These are phyloP conservation scores for Acer yangbiense DNA, from an alignment of 345 rosid genomes.

Conservation along the genomic window DNA sequence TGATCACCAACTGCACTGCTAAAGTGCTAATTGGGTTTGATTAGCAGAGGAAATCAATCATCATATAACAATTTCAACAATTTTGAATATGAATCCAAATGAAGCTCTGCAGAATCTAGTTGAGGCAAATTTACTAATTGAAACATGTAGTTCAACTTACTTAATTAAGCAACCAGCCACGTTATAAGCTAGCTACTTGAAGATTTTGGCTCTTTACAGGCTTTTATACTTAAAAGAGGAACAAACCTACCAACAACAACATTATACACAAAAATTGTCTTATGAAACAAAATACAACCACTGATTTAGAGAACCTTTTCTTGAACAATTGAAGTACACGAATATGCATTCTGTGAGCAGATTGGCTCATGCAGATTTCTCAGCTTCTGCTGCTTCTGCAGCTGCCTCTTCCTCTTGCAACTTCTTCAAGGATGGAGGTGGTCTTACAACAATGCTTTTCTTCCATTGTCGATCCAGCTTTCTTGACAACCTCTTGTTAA, in stretches of 20 bases:
- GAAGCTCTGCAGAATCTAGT: too few species aligned
- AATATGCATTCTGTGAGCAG: background rate
- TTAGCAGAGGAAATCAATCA: too few species aligned
- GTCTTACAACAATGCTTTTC: slow-evolving; percentile 83
- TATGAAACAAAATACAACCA: background rate
- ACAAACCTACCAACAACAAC: slow-evolving; percentile 5
- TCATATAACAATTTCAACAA: too few species aligned
- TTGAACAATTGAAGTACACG: slow-evolving; percentile 1
- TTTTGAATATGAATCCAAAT: too few species aligned
- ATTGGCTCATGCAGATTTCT: slow-evolving; percentile 54
- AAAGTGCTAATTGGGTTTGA: too few species aligned
- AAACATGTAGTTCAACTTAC: too few species aligned
- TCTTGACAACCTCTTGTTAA: slow-evolving; percentile 85
- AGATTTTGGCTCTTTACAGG: too few species aligned
- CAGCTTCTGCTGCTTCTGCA: slow-evolving; percentile 76
- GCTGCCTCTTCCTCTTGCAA: slow-evolving; percentile 84
- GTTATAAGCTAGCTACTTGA: too few species aligned
- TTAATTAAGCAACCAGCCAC: too few species aligned
- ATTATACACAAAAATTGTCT: slow-evolving; percentile 19
- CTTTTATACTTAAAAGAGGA: background rate
- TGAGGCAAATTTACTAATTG: too few species aligned
- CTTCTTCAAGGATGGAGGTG: slow-evolving; percentile 79
- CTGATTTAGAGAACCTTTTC: background rate
- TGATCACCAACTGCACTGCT: too few species aligned
- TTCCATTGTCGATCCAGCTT: slow-evolving; percentile 88